phyloP scores from a whole-genome alignment of 2,329 filamentous ascomycete species.

The Lachnellula suecica region DNA sequence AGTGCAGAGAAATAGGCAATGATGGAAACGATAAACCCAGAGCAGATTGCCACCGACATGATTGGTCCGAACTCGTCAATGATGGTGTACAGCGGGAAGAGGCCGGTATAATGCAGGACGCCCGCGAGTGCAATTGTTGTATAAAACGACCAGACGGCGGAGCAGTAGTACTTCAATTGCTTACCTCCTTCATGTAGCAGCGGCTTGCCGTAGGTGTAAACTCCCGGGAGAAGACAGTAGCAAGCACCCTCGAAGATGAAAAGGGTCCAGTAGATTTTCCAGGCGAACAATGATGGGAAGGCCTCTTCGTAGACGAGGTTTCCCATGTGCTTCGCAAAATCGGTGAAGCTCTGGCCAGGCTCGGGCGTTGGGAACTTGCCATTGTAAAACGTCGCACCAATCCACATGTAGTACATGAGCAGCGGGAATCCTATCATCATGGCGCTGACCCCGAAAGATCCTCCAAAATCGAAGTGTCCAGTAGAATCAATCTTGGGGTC shows the following conservation, averaged over 20 bases:
- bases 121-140: constrained; percentile 72
- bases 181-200: constrained; percentile 79
- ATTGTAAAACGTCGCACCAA: constrained; percentile 89
- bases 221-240: constrained; percentile 84
- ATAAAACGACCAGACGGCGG: constrained; percentile 84
- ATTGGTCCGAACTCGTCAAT: constrained; percentile 94
- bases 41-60: constrained; percentile 89
- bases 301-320: constrained; percentile 78
- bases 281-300: constrained; percentile 79
- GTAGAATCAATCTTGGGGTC: constrained; percentile 65
- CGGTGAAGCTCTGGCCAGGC: constrained; percentile 62
- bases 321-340: constrained; percentile 72
- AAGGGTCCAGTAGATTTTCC: constrained; percentile 94
- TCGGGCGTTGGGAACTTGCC: constrained; percentile 73
- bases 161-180: constrained; percentile 94
- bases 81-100: constrained; percentile 88
- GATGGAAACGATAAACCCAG: constrained; percentile 80
- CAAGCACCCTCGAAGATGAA: constrained; percentile 80
- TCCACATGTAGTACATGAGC: constrained; percentile 99
- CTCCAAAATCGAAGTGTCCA: constrained; percentile 80
- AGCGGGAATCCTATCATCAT: constrained; percentile 95
- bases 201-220: constrained; percentile 86
- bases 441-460: constrained; percentile 71
- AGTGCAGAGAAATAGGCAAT: constrained; percentile 86
- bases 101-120: constrained; percentile 75